These are phyloP conservation scores for Boletus reticuloceps DNA, from an alignment of 768 basidiomycete species.

Conservation along the genomic window DNA sequence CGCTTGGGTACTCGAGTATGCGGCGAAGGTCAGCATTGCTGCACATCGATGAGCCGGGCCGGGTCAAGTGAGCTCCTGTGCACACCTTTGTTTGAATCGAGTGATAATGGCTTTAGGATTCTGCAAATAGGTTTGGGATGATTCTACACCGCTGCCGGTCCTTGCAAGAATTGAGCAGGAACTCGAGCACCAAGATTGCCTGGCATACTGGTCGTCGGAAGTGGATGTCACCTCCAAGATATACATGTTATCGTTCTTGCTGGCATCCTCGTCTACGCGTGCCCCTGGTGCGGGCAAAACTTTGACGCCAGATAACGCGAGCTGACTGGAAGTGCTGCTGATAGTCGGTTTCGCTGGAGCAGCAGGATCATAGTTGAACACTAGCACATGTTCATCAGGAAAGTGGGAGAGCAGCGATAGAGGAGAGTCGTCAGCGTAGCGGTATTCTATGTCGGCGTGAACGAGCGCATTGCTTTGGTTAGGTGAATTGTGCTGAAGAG, in stretches of 20 bases:
- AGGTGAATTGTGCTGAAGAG: constrained; percentile 36
- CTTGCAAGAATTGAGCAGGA: constrained; percentile 4
- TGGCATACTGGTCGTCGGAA: constrained; percentile 43
- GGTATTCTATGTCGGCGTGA: constrained; percentile 77
- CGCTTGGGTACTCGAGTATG: constrained; percentile 52
- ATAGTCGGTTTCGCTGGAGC: constrained; percentile 40
- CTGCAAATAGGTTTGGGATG: constrained; percentile 28
- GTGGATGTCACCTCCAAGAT: constrained; percentile 62
- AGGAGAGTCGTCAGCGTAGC: constrained; percentile 77
- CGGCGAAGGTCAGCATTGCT: constrained; percentile 57
- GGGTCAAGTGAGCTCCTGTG: background rate
- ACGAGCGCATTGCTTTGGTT: constrained; percentile 38
- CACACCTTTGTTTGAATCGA: constrained; percentile 69
- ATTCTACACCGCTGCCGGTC: constrained; percentile 17
- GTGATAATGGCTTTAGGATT: constrained; percentile 51
- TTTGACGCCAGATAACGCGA: constrained; percentile 56
- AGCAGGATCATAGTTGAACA: constrained; percentile 66
- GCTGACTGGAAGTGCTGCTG: constrained; percentile 47
- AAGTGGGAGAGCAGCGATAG: constrained; percentile 58
- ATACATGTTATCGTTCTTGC: constrained; percentile 68
- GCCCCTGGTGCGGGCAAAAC: constrained; percentile 75
- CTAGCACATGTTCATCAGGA: constrained; percentile 66
- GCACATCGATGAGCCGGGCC: constrained; percentile 10
- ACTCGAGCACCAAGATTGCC: background rate
- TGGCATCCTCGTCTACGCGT: constrained; percentile 45